A percentile compares a stretch with the other conserved stretches of the same genome.
These are phyloP conservation scores for Chlamydomonas asymmetrica DNA, from an alignment of 139 green algal species.

Conservation along the genomic window DNA sequence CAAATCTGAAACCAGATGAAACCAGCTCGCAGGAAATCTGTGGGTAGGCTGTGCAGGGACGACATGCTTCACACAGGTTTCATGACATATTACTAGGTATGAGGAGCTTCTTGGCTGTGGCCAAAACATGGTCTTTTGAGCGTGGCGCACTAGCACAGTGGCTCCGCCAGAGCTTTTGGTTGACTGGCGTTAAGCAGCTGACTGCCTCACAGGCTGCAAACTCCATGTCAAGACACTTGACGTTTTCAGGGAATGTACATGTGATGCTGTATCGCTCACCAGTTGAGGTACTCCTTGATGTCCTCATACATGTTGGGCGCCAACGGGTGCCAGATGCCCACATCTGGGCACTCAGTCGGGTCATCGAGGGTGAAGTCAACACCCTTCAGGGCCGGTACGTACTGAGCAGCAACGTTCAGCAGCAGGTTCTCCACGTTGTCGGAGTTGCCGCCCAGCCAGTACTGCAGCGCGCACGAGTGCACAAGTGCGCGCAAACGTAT, in stretches of 20 bases:
- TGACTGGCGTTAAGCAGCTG: too few species aligned
- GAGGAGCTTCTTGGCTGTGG: too few species aligned
- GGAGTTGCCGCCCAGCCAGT: conserved; percentile 97
- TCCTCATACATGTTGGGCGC: conserved; percentile 93
- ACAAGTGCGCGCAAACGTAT: too few species aligned
- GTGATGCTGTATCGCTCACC: conserved; percentile 66
- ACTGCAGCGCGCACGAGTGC: conserved; percentile 68
- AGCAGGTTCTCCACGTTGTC: conserved; percentile 99
- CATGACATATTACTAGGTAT: too few species aligned
- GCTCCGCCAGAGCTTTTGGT: background rate
- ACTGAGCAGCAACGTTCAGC: conserved; percentile 76
- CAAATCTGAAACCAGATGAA: too few species aligned
- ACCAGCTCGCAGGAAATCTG: too few species aligned
- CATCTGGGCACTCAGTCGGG: conserved; percentile 92
- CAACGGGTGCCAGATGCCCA: conserved; percentile 97
- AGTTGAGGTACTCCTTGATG: conserved; percentile 99
- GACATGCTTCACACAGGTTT: too few species aligned
- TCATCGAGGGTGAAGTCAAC: conserved; percentile 67
- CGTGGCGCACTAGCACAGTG: background rate
- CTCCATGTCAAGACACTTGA: too few species aligned
- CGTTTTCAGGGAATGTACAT: too few species aligned
- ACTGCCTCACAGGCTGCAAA: too few species aligned
- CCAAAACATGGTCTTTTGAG: too few species aligned
- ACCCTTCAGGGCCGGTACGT: conserved; percentile 88
- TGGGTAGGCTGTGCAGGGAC: too few species aligned